Conservation (phyloP, 2,329 filamentous ascomycete species). For the Colletotrichum sp. region DNA sequence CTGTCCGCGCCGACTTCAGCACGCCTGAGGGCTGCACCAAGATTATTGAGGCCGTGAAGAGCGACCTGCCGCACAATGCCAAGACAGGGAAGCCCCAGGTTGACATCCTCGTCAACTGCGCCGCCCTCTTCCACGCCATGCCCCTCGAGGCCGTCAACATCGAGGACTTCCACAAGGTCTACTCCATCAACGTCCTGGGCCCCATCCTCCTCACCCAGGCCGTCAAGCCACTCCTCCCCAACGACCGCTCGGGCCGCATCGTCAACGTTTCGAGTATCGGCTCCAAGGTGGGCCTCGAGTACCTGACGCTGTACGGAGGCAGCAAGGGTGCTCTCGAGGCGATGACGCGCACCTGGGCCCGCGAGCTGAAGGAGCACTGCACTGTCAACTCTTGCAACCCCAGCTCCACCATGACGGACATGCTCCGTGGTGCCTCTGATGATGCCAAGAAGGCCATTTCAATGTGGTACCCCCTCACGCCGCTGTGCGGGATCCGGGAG, state of each 20-base stretch:
- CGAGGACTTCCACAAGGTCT: constrained; percentile 59
- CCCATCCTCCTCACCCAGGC: constrained; percentile 61
- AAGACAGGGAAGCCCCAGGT: constrained; percentile 57
- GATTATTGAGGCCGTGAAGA: constrained; percentile 43
- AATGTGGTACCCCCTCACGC: constrained; percentile 48
- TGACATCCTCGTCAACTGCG: constrained; percentile 65
- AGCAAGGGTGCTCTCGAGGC: constrained; percentile 67
- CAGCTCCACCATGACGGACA: constrained; percentile 34
- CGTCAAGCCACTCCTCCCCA: constrained; percentile 58
- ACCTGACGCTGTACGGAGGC: constrained; percentile 64
- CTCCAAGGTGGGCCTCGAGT: constrained; percentile 55
- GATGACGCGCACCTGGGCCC: constrained; percentile 66
- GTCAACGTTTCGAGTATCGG: constrained; percentile 62
- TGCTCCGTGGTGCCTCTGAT: constrained; percentile 58
- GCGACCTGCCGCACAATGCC: constrained; percentile 47
- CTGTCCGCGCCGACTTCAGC: constrained; percentile 68
- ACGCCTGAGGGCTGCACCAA: constrained; percentile 58
- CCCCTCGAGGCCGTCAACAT: constrained; percentile 48
- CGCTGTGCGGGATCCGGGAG: constrained; percentile 45
- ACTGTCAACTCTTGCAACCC: constrained; percentile 66
- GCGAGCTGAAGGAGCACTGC: constrained; percentile 62
- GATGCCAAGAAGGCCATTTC: constrained; percentile 44
- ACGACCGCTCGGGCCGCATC: constrained; percentile 61
- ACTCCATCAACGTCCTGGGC: constrained; percentile 40
- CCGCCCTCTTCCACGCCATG: constrained; percentile 54